Percentiles rank a stretch among this genome's conserved stretches.
Conservation (phyloP, 2,329 filamentous ascomycete genomes). For the Davidsoniella eucalypti region DNA sequence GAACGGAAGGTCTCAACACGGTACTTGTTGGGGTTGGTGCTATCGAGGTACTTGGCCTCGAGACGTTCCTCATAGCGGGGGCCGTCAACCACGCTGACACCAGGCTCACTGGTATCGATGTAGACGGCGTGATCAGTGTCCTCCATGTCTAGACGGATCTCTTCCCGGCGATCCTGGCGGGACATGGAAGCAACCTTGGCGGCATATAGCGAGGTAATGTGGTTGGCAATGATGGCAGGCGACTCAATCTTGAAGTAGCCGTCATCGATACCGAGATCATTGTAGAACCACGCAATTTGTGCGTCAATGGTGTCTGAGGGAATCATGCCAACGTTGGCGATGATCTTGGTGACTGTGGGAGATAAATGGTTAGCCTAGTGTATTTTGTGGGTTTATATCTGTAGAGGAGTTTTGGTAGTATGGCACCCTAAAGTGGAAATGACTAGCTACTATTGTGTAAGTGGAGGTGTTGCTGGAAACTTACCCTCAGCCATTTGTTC, state of each 20-base stretch:
- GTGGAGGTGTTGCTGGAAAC: slow-evolving; percentile 16
- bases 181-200: slow-evolving; percentile 91
- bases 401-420: neutral
- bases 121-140: slow-evolving; percentile 90
- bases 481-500: slow-evolving; percentile 73
- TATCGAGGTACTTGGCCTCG: slow-evolving; percentile 88
- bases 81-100: slow-evolving; percentile 56
- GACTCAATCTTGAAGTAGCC: slow-evolving; percentile 92
- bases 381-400: neutral
- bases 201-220: slow-evolving; percentile 91
- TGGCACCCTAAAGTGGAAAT: slow-evolving; percentile 3
- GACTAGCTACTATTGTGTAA: neutral
- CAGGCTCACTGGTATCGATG: slow-evolving; percentile 91
- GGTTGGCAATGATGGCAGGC: slow-evolving; percentile 73
- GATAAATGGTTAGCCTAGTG: slow-evolving; percentile 2
- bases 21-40: slow-evolving; percentile 57
- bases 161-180: slow-evolving; percentile 80
- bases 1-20: slow-evolving; percentile 97
- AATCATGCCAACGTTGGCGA: slow-evolving; percentile 70
- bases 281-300: slow-evolving; percentile 94
- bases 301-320: slow-evolving; percentile 66
- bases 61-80: slow-evolving; percentile 90
- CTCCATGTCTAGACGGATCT: slow-evolving; percentile 93
- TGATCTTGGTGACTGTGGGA: slow-evolving; percentile 56
- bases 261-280: slow-evolving; percentile 92